Percentiles rank a stretch among this genome's conserved stretches.
Conservation (phyloP, 1,139 yeast species). For the Taiozyma sp. region DNA sequence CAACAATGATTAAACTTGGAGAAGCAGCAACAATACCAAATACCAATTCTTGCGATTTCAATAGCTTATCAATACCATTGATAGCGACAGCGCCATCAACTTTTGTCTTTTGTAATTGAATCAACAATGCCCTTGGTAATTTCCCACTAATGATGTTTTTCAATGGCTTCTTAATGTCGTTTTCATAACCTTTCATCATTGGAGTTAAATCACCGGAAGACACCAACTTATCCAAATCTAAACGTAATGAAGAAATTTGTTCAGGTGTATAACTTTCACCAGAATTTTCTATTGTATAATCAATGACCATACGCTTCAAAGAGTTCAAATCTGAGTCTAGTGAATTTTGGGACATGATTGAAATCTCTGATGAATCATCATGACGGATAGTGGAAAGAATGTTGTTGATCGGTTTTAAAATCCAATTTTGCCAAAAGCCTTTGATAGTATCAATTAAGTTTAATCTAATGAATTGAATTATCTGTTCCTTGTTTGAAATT, state of each 20-base stretch:
- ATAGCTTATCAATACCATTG: constrained; percentile 81
- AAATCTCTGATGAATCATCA: constrained; percentile 59
- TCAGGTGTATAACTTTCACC: constrained; percentile 23
- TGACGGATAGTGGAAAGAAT: constrained; percentile 77
- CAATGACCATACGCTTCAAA: constrained; percentile 81
- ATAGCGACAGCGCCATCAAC: constrained; percentile 92
- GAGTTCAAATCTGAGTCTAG: constrained; percentile 73
- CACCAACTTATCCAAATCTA: constrained; percentile 34
- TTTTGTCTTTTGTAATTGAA: constrained; percentile 90
- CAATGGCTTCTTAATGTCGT: constrained; percentile 66
- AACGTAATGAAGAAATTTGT: constrained; percentile 15
- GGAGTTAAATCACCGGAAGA: constrained; percentile 71
- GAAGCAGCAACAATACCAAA: constrained; percentile 88
- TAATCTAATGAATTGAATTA: constrained; percentile 48
- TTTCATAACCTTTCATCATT: constrained; percentile 75
- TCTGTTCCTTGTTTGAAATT: constrained; percentile 45
- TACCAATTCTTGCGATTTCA: constrained; percentile 87
- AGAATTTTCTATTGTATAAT: constrained; percentile 49
- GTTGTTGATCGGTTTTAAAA: constrained; percentile 67
- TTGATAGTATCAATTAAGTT: constrained; percentile 56
- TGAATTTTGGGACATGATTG: constrained; percentile 76
- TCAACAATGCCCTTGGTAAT: constrained; percentile 68
- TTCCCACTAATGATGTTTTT: constrained; percentile 60
- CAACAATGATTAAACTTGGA: constrained; percentile 64
- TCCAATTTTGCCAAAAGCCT: constrained; percentile 80